Evolutionary conservation across 768 basidiomycete genomes (phyloP).

Genomic region (Termitomyces sp.): DNA sequence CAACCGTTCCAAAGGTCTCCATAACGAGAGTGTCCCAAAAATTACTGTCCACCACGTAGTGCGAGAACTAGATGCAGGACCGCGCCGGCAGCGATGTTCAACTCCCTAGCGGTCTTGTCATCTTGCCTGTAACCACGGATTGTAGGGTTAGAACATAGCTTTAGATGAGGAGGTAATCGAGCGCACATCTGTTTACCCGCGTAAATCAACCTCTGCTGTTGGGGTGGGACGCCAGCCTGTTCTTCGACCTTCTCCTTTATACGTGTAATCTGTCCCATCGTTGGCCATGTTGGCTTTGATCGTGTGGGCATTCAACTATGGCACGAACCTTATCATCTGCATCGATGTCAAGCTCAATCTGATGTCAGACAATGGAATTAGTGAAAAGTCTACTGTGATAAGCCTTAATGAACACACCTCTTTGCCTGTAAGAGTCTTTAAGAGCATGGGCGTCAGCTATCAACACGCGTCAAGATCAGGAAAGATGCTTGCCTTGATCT

Average conservation of each 20-base stretch:
- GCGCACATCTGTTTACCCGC: conserved; percentile 89
- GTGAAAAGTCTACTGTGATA: not conserved
- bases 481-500: conserved; percentile 67
- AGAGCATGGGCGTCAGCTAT: conserved; percentile 1
- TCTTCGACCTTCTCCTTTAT: conserved; percentile 99
- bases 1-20: not conserved
- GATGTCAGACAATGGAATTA: not conserved
- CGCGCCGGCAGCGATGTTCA: conserved; percentile 79
- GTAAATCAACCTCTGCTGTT: conserved; percentile 92
- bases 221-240: conserved; percentile 96
- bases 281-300: not conserved
- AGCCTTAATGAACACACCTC: conserved; percentile 53
- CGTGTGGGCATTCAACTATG: not conserved
- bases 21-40: not conserved
- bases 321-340: conserved; percentile 72
- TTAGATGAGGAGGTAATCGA: not conserved
- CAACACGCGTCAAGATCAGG: conserved; percentile 1
- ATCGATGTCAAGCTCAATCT: conserved; percentile 97
- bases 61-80: conserved; percentile 95
- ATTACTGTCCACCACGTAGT: conserved; percentile 80
- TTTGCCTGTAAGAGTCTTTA: conserved; percentile 98
- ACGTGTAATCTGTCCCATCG: conserved; percentile 63
- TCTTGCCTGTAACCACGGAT: conserved; percentile 40
- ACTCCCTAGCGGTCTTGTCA: conserved; percentile 85
- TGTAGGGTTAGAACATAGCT: conserved; percentile 23